Conservation (phyloP, 164 flowering plant species). For the Vitis riparia region DNA sequence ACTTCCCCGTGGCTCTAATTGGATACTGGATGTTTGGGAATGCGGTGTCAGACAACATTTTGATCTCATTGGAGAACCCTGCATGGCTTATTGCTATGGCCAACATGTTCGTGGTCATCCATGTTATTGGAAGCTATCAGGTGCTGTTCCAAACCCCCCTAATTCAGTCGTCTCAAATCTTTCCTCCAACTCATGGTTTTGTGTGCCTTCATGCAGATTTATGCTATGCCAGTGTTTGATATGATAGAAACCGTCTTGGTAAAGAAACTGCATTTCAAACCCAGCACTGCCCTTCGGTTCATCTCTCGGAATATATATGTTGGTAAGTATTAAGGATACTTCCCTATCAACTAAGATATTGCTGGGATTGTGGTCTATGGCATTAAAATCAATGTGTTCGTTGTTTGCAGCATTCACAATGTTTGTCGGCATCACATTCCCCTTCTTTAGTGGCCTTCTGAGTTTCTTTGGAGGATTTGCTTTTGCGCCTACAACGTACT, state of each 20-base stretch:
- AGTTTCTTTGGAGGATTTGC: conserved; percentile 63
- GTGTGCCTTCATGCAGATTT: conserved; percentile 30
- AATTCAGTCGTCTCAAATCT: not conserved
- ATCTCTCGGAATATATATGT: conserved; percentile 36
- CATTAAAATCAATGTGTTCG: not conserved
- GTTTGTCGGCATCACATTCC: conserved; percentile 52
- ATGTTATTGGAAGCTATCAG: conserved; percentile 61
- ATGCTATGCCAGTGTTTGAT: conserved; percentile 59
- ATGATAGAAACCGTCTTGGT: conserved; percentile 48
- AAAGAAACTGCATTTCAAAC: conserved; percentile 30
- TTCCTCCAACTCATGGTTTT: not conserved
- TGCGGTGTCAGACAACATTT: conserved; percentile 37
- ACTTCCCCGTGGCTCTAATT: conserved; percentile 53
- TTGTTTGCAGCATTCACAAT: conserved; percentile 35
- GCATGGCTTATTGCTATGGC: conserved; percentile 50
- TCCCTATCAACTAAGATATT: too few relatives aligned
- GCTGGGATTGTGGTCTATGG: not conserved
- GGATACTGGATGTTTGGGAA: conserved; percentile 48
- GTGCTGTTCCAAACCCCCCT: conserved; percentile 9
- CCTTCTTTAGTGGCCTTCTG: conserved; percentile 59
- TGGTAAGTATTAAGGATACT: conserved; percentile 26
- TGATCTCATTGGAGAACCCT: conserved; percentile 46
- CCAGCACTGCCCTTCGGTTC: conserved; percentile 35
- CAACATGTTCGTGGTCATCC: conserved; percentile 51
- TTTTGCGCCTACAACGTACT: conserved; percentile 64